These are phyloP conservation scores for Rhizoclosmatium sp. DNA, from an alignment of 192 early-diverging fungal species.

Conservation along the genomic window DNA sequence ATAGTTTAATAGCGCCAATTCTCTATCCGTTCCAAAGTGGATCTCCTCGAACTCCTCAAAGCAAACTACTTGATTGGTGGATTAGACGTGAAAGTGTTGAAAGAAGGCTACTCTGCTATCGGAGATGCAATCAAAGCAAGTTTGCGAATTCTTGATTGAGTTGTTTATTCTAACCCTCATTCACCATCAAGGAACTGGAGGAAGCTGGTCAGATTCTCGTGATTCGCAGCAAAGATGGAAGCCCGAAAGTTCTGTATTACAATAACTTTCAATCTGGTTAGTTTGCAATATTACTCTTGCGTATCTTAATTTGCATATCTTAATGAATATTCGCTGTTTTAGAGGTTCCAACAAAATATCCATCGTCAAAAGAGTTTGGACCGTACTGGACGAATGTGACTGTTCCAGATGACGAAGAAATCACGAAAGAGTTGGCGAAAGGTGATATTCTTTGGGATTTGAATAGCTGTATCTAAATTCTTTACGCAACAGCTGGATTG, in stretches of 20 bases:
- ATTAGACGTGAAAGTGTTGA: constrained; percentile 30
- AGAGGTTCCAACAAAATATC: constrained; percentile 31
- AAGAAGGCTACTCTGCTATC: constrained; percentile 28
- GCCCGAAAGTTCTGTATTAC: constrained; percentile 29
- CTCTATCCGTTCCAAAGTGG: constrained; percentile 19
- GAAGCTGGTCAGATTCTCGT: constrained; percentile 29
- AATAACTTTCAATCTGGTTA: constrained; percentile 27
- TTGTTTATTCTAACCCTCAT: background rate
- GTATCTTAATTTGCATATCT: background rate
- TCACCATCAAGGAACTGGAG: constrained; percentile 19
- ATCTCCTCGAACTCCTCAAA: constrained; percentile 22
- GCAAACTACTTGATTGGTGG: constrained; percentile 26
- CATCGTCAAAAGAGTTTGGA: constrained; percentile 24
- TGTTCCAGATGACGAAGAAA: constrained; percentile 37
- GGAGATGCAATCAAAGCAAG: constrained; percentile 32
- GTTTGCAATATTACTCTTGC: background rate
- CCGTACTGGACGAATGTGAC: constrained; percentile 28
- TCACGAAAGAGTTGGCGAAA: constrained; percentile 21
- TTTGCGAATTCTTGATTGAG: background rate
- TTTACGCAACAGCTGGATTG: constrained; percentile 19
- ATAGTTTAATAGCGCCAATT: constrained; percentile 12
- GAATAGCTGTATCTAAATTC: no score
- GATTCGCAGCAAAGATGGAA: constrained; percentile 29
- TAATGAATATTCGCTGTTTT: background rate
- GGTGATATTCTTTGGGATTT: background rate